Conservation (phyloP, 441 rosid genomes). For the Oxalis stricta region DNA sequence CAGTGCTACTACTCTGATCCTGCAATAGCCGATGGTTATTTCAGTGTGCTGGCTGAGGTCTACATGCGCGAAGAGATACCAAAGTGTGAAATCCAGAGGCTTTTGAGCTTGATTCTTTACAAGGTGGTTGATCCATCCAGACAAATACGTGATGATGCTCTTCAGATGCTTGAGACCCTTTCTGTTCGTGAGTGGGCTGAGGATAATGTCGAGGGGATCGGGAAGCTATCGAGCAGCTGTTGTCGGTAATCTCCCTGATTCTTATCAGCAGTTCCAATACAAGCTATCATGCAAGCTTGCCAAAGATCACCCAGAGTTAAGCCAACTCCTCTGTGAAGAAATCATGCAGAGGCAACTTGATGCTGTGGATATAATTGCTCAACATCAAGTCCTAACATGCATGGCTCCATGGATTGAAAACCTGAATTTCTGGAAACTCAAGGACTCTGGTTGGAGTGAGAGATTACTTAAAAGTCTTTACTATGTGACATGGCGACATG, state of each 20-base stretch:
- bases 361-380: slow-evolving; percentile 98
- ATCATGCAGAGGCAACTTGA: slow-evolving; percentile 99
- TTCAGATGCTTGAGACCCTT: slow-evolving; percentile 99
- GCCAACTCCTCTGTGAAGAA: slow-evolving; percentile 97
- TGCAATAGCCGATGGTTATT: slow-evolving; percentile 95
- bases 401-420: slow-evolving; percentile 99
- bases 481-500: slow-evolving; percentile 97
- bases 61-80: slow-evolving; percentile 99
- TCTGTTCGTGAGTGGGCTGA: slow-evolving; percentile 98
- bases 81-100: slow-evolving; percentile 94
- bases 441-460: slow-evolving; percentile 99
- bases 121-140: slow-evolving; percentile 97
- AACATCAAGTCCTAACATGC: slow-evolving; percentile 97
- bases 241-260: slow-evolving; percentile 97
- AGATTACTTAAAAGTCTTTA: slow-evolving; percentile 91
- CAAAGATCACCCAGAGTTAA: slow-evolving; percentile 92
- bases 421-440: slow-evolving; percentile 95
- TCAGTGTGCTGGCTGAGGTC: slow-evolving; percentile 97
- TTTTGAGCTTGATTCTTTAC: slow-evolving; percentile 90
- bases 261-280: slow-evolving; percentile 97
- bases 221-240: slow-evolving; percentile 98
- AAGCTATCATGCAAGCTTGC: slow-evolving; percentile 96
- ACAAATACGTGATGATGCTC: slow-evolving; percentile 98
- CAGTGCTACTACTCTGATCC: slow-evolving; percentile 98
- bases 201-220: slow-evolving; percentile 73